Evolutionary conservation across 1,284 basidiomycete genomes (phyloP), one percentile per base, ranked within the genome.

Genomic region (Naganishia sp.): DNA sequence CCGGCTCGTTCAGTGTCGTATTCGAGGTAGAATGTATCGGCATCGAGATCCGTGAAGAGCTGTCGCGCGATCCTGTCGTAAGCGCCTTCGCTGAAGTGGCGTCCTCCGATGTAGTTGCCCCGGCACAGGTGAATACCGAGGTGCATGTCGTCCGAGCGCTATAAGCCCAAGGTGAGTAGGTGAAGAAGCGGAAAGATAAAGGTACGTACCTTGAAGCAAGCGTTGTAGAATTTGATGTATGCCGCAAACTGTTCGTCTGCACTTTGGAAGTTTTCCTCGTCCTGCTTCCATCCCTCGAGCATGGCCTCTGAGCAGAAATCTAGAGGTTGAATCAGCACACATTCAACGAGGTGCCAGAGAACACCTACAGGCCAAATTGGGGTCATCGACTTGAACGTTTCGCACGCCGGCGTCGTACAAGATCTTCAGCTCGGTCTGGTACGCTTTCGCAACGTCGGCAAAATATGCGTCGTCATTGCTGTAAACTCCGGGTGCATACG

Each of bases 71-170:
- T 90, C 45, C 82, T 83, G 74, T 85, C 86, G 74, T 92, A 92
- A 0, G 87, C 85, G 6, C 90, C 88, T 74, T 89, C 86, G 31
- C 83, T 82, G 77, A 90, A 90, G 73, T 89, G 85, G 17, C 85
- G 74, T 25, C 88, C 87, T 64, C 84, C 83, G 77, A 81, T 86
- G 81, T 86, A 90, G 80, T 92, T 92, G 25, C 89, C 89, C 62
- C 90, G 84, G 77, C 89, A 91, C 70, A 90, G 84, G 75, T 92
- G 90, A 35, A 91, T 77, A 11, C 88, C 85, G 35, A 88, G 79
- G 46, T 79, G 84, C 81, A 92, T 83, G 78, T 90, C 88, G 42
- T 71, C 71, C 1, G 88, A 87, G 47, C 85, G 83, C 60, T 80
- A 18, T 32, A 11, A 13, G 13, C 17, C n/a, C 6, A 46, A 9